Percentiles rank a stretch among this genome's conserved stretches.
These are phyloP conservation scores for Malbranchea cinnamomea DNA, from an alignment of 2,329 filamentous ascomycete genomes.

Conservation along the genomic window DNA sequence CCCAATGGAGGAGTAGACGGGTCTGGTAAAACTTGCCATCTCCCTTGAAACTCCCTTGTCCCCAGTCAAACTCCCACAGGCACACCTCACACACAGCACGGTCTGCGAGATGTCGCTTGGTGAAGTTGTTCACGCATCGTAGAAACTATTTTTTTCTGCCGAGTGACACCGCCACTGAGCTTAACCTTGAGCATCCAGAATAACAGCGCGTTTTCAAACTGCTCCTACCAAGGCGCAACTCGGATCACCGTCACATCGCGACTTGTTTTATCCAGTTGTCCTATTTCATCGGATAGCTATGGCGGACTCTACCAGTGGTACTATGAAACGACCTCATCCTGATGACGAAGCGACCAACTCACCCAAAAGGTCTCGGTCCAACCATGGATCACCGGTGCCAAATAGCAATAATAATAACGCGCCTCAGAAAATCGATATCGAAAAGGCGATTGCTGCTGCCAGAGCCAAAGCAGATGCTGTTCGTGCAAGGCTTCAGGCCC, in stretches of 20 bases:
- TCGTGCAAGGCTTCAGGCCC: constrained; percentile 30
- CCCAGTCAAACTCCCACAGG: constrained; percentile 2
- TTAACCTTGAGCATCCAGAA: constrained; percentile 4
- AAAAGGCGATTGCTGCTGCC: constrained; percentile 33
- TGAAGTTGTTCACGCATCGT: constrained; percentile 6
- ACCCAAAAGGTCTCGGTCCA: constrained; percentile 35
- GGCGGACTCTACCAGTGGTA: constrained; percentile 28
- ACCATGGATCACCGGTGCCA: constrained; percentile 34
- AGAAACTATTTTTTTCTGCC: constrained; percentile 26
- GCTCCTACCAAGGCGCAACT: background rate
- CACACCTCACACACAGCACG: too few species aligned
- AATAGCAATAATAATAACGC: constrained; percentile 20
- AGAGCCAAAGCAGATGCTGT: constrained; percentile 34
- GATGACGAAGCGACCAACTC: constrained; percentile 29
- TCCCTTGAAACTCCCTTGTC: background rate
- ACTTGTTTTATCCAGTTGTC: constrained; percentile 1
- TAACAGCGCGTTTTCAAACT: background rate
- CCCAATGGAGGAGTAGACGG: constrained; percentile 67
- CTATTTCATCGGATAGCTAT: constrained; percentile 15
- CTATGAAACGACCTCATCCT: constrained; percentile 35
- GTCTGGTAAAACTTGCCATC: constrained; percentile 45
- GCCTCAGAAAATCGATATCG: constrained; percentile 29
- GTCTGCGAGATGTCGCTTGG: constrained; percentile 1
- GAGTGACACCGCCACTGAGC: constrained; percentile 16
- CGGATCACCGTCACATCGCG: background rate